These are phyloP conservation scores for Clathrus columnatus DNA, from an alignment of 768 basidiomycete genomes.

Conservation along the genomic window DNA sequence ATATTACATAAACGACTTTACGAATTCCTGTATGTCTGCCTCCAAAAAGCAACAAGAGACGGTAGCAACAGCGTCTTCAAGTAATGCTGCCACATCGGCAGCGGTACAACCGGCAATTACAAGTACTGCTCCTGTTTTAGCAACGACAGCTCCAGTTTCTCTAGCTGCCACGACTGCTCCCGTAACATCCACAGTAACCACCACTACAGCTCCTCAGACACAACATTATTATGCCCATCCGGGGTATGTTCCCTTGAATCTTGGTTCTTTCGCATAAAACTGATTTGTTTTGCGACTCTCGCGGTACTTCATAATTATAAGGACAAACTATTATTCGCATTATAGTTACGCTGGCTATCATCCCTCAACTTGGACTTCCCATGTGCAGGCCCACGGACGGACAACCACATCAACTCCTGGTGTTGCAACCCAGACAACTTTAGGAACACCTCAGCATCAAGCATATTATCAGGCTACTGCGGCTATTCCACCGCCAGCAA, in stretches of 20 bases:
- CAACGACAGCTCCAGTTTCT: constrained; percentile 18
- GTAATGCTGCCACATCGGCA: constrained; percentile 29
- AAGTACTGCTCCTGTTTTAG: constrained; percentile 26
- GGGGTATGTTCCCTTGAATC: constrained; percentile 7
- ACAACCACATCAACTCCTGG: constrained; percentile 14
- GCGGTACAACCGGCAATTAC: constrained; percentile 37
- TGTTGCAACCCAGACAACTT: constrained; percentile 18
- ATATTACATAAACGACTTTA: too few species aligned
- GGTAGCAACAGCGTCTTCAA: constrained; percentile 37
- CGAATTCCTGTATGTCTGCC: too few species aligned
- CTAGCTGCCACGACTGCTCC: constrained; percentile 20
- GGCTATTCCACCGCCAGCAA: background rate
- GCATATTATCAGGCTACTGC: background rate
- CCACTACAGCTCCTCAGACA: constrained; percentile 7
- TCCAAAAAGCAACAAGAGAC: too few species aligned
- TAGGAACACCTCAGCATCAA: background rate
- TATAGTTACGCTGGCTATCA: constrained; percentile 23
- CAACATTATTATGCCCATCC: constrained; percentile 7
- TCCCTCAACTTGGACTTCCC: constrained; percentile 11
- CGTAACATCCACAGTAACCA: constrained; percentile 16
- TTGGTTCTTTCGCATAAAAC: constrained; percentile 14
- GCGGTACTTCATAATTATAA: constrained; percentile 12
- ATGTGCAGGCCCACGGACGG: constrained; percentile 15
- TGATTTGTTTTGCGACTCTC: background rate
- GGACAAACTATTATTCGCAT: constrained; percentile 17